Percentiles rank a stretch among this genome's conserved stretches.
phyloP scores from a whole-genome alignment of 768 basidiomycete genomes.

The Agrocybe praecox region DNA sequence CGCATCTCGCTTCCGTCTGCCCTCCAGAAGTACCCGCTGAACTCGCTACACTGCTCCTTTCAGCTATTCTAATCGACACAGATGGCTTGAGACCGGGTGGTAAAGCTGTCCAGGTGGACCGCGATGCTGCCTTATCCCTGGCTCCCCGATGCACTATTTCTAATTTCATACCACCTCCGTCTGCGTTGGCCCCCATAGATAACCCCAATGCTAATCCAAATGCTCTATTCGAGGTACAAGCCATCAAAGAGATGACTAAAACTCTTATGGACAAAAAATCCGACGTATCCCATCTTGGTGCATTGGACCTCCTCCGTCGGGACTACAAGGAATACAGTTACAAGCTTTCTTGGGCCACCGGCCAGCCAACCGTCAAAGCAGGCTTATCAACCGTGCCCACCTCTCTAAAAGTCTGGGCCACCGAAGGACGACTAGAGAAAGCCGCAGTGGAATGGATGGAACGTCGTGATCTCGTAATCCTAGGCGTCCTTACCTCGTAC shows the following conservation, averaged over 20 bases:
- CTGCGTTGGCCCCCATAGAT: constrained; percentile 41
- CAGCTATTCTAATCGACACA: constrained; percentile 87
- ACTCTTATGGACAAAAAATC: constrained; percentile 60
- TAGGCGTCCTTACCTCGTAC: constrained; percentile 84
- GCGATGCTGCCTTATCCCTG: constrained; percentile 64
- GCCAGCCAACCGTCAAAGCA: constrained; percentile 48
- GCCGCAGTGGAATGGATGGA: constrained; percentile 60
- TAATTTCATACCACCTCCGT: constrained; percentile 62
- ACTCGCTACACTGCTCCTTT: constrained; percentile 78
- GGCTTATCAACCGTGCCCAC: constrained; percentile 87
- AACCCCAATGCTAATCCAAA: constrained; percentile 26
- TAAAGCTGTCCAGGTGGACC: constrained; percentile 72
- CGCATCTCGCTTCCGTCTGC: constrained; percentile 42
- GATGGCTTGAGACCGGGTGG: constrained; percentile 74
- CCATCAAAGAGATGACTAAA: constrained; percentile 50
- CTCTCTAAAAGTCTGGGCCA: constrained; percentile 58
- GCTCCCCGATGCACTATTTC: constrained; percentile 57
- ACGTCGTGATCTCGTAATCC: constrained; percentile 62
- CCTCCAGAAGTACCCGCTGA: constrained; percentile 51
- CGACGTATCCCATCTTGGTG: constrained; percentile 66
- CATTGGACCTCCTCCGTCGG: constrained; percentile 82
- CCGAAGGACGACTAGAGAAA: constrained; percentile 41
- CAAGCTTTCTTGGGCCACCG: constrained; percentile 43
- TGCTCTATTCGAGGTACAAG: constrained; percentile 37
- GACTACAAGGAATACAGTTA: constrained; percentile 91